Base-by-base conservation (phyloP, 1,139 yeast genomes). In the Blastobotrys illinoisensis region DNA sequence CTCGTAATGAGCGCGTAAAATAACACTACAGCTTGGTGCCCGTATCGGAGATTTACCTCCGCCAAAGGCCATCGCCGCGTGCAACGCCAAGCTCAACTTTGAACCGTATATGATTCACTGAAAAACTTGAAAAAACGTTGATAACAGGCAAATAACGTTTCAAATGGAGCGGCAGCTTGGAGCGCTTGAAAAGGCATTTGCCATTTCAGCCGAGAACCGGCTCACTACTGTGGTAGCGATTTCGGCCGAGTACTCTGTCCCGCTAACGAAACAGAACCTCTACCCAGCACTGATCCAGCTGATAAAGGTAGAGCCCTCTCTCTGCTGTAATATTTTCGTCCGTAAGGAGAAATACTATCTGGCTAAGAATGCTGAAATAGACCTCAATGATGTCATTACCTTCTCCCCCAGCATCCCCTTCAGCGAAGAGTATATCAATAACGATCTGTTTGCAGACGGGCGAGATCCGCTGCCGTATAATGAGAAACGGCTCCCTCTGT, bases 401-500 rank as follows among this genome's bases (percentile, higher is more conserved):
- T 48, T 43, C 43, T 20, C 20, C 24, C 46, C 46, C 24, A 36
- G 23, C n/a, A 45, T 16, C 26, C 26, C 46, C 13, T 45, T 26
- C 32, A 36, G 23, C 16, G 44, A 21, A 16, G 46, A 53, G 21
- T 49, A 45, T 28, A 16, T 47, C 28, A 36, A 53, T 46, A 43
- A 14, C 11, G 16, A 32, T 3, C 40, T 32, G 40, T 32, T 32
- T 11, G 16, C 40, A 13, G 16, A 32, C 40, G 40, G 40, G 7
- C 14, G 40, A 7, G 40, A 32, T 5, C 40, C 40, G 3, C 16
- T 32, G 13, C 40, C 40, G 40, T n/a, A 32, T n/a, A 32, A 32
- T 7, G 40, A 32, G 40, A n/a, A 32, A n/a, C 23, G 24, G 16
- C 32, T 50, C 24, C 66, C 66, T 1, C 52, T 55, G 19, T 63